These are phyloP conservation scores for Polygonum aviculare DNA, from an alignment of 148 eudicot species.

Conservation along the genomic window DNA sequence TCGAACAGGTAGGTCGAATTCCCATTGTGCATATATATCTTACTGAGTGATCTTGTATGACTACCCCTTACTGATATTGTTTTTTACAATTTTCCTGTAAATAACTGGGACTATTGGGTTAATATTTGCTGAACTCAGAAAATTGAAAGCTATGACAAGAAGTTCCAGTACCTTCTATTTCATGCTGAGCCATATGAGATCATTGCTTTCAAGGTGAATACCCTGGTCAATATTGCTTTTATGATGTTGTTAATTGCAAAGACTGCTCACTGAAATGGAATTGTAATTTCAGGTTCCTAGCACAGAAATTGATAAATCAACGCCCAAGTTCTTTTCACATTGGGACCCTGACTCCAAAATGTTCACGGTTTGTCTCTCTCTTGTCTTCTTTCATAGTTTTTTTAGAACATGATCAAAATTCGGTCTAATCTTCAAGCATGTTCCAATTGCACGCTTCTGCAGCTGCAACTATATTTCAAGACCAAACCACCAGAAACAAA, in stretches of 20 bases:
- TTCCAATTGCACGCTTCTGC: slow-evolving; percentile 15
- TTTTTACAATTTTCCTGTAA: background rate
- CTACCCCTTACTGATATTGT: background rate
- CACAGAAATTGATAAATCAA: slow-evolving; percentile 93
- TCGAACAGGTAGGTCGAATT: slow-evolving; percentile 57
- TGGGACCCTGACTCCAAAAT: slow-evolving; percentile 99
- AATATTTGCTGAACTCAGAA: slow-evolving; percentile 34
- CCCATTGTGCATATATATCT: background rate
- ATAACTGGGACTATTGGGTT: background rate
- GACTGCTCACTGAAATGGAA: background rate
- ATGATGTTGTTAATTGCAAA: background rate
- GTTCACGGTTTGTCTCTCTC: slow-evolving; percentile 55
- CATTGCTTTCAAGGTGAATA: slow-evolving; percentile 72
- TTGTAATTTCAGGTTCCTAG: slow-evolving; percentile 69
- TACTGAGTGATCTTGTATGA: background rate
- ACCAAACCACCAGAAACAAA: slow-evolving; percentile 82
- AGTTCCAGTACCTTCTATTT: slow-evolving; percentile 83
- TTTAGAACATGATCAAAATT: background rate
- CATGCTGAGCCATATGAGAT: slow-evolving; percentile 94
- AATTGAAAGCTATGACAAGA: slow-evolving; percentile 73
- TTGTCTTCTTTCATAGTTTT: background rate
- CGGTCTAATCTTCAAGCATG: background rate
- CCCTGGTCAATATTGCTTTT: background rate
- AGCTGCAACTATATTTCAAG: slow-evolving; percentile 96
- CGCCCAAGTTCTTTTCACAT: slow-evolving; percentile 93